Conservation (phyloP, 1,284 basidiomycete species). For the Ganoderma sinense region DNA sequence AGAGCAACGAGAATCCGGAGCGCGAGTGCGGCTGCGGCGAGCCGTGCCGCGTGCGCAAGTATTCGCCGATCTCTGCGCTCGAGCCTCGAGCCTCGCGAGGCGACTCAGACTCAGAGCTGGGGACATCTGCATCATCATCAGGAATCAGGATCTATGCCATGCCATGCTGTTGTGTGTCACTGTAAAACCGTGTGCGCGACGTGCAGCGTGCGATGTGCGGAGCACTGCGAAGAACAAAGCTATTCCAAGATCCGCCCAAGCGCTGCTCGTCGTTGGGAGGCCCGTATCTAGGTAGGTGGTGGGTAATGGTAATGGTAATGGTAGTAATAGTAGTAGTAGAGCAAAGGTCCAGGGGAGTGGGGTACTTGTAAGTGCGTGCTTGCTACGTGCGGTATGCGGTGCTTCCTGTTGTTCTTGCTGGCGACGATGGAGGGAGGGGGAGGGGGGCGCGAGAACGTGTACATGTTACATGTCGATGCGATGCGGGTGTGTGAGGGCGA, state of each 20-base stretch:
- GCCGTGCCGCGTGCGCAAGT: no score
- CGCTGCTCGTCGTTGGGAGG: neutral
- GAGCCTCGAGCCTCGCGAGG: no score
- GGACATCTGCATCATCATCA: neutral
- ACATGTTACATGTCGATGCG: constrained; percentile 32
- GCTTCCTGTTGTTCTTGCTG: neutral
- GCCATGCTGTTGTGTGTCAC: neutral
- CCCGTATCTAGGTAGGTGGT: neutral
- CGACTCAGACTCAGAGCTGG: no score
- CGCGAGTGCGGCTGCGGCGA: no score
- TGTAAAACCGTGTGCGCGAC: no score
- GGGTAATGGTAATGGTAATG: neutral
- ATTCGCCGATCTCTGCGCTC: no score
- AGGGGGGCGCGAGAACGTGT: constrained; percentile 12
- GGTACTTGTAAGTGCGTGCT: neutral
- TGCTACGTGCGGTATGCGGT: neutral
- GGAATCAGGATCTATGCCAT: no score
- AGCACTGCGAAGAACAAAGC: no score
- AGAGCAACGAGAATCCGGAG: no score
- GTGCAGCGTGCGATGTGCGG: neutral
- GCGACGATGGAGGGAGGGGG: neutral
- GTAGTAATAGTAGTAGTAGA: neutral
- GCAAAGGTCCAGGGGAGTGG: neutral
- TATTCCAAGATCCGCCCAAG: no score
- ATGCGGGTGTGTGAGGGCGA: no score